Evolutionary conservation across 768 basidiomycete species (phyloP).

Genomic region (Suillus sp.): DNA sequence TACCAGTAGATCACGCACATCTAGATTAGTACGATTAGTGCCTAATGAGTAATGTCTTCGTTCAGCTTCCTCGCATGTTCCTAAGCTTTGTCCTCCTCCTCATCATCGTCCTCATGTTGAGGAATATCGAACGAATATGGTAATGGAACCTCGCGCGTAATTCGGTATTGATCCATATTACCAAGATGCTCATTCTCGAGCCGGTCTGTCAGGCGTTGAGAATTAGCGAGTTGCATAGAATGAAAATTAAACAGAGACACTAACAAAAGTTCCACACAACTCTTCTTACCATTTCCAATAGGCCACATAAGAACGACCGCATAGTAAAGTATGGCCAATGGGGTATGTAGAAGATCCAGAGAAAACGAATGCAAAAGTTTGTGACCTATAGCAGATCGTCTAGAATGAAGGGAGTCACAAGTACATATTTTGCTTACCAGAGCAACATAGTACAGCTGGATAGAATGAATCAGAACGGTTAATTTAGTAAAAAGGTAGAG

Average conservation of each 20-base stretch:
- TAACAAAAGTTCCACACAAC: constrained; percentile 92
- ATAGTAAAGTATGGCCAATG: constrained; percentile 47
- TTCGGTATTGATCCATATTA: constrained; percentile 91
- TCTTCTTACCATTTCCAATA: constrained; percentile 78
- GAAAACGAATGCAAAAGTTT: constrained; percentile 76
- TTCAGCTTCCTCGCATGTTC: constrained; percentile 3
- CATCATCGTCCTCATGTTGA: constrained; percentile 46
- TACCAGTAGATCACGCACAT: neutral
- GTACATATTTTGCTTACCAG: constrained; percentile 48
- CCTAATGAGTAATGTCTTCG: neutral
- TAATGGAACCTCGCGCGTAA: constrained; percentile 81
- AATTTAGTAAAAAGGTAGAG: constrained; percentile 3
- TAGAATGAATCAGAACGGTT: neutral
- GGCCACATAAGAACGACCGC: constrained; percentile 65
- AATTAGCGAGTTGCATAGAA: neutral
- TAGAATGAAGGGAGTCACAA: neutral
- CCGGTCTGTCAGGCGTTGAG: constrained; percentile 50
- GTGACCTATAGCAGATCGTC: constrained; percentile 47
- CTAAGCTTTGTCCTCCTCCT: constrained; percentile 42
- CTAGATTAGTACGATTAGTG: neutral
- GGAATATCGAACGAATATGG: constrained; percentile 64
- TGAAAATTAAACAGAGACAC: constrained; percentile 27
- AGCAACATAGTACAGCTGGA: constrained; percentile 75
- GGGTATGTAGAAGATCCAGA: constrained; percentile 82
- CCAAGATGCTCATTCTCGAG: constrained; percentile 91